phyloP scores from a whole-genome alignment of 108 stramenopile genomes.

The Cyclotella cryptica region DNA sequence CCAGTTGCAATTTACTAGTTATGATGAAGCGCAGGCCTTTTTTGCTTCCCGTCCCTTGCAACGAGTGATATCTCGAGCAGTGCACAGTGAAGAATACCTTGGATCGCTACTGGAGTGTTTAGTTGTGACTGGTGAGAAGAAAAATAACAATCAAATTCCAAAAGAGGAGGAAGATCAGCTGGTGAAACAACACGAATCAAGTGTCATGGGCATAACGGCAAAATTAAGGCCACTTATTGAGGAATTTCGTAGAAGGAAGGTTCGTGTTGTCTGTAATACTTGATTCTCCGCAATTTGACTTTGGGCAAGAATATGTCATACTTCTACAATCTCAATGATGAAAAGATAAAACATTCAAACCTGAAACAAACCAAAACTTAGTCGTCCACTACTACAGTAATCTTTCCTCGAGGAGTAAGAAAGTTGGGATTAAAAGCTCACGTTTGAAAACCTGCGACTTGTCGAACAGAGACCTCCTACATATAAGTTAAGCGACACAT shows the following conservation, averaged over 20 bases:
- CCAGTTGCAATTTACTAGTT: constrained; percentile 32
- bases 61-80: constrained; percentile 42
- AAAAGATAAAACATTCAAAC: too few relatives aligned
- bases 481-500: too few relatives aligned
- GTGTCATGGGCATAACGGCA: constrained; percentile 27
- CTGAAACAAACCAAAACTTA: too few relatives aligned
- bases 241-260: constrained; percentile 38
- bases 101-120: constrained; percentile 37
- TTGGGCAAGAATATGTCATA: too few relatives aligned
- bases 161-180: constrained; percentile 21
- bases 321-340: too few relatives aligned
- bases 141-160: neutral
- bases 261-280: neutral
- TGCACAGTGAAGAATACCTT: constrained; percentile 44
- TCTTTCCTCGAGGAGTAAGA: too few relatives aligned
- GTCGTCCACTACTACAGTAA: too few relatives aligned
- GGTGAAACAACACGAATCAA: constrained; percentile 32
- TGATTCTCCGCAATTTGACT: too few relatives aligned
- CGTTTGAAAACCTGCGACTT: too few relatives aligned
- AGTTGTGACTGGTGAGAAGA: constrained; percentile 8
- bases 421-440: too few relatives aligned
- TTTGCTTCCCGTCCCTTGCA: constrained; percentile 34
- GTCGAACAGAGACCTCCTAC: too few relatives aligned
- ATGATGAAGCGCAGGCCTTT: constrained; percentile 41
- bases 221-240: constrained; percentile 44